Evolutionary conservation across 73 alveolate species (phyloP).

Genomic region (Paramecium primaurelia): DNA sequence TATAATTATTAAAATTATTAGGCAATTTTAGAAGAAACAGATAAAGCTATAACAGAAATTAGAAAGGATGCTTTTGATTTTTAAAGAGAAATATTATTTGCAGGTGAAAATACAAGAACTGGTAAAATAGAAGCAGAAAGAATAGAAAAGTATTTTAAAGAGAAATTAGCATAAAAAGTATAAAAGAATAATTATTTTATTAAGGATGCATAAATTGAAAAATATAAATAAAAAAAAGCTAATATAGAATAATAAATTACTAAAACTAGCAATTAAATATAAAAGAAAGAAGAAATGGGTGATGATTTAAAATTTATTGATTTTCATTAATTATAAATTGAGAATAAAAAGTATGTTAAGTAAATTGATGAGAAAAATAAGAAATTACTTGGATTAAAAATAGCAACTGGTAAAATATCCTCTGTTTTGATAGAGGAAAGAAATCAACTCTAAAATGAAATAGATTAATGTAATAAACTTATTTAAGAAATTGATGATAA

Average conservation of each 20-base stretch:
- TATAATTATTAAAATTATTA: neutral
- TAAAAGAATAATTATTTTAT: neutral
- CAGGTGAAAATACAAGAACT: constrained; percentile 87
- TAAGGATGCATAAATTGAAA: constrained; percentile 80
- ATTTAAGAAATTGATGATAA: constrained; percentile 47
- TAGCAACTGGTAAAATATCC: constrained; percentile 87
- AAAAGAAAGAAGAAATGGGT: constrained; percentile 93
- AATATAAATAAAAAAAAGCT: constrained; percentile 76
- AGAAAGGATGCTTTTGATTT: constrained; percentile 90
- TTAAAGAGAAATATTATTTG: constrained; percentile 79
- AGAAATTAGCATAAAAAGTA: constrained; percentile 73
- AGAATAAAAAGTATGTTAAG: constrained; percentile 93
- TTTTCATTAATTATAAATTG: constrained; percentile 93
- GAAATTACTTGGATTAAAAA: constrained; percentile 80
- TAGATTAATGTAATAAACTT: constrained; percentile 46
- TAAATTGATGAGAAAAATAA: constrained; percentile 94
- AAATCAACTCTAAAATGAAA: constrained; percentile 29
- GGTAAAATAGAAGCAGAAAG: constrained; percentile 94
- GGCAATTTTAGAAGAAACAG: constrained; percentile 92
- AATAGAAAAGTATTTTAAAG: constrained; percentile 86
- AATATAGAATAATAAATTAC: constrained; percentile 75
- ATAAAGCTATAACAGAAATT: constrained; percentile 85
- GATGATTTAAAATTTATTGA: constrained; percentile 96
- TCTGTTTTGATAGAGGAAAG: constrained; percentile 48
- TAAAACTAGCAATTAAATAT: constrained; percentile 86